Conservation (phyloP, 805 yeast species). For the Wickerhamomyces pijperi region DNA sequence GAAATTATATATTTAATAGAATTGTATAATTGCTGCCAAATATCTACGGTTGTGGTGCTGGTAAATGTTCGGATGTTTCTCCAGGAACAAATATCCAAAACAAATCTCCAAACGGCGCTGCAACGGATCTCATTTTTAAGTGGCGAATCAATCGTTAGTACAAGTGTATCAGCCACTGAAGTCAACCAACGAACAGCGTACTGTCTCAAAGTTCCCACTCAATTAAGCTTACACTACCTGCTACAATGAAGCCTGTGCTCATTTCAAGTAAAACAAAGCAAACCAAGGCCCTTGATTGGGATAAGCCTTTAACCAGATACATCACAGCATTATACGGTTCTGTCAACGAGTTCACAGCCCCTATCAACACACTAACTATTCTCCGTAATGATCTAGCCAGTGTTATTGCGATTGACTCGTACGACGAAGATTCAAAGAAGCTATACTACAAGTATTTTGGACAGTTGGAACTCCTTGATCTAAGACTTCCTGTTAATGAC, state of each 20-base stretch:
- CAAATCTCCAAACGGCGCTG: too few species aligned
- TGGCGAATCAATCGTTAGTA: too few species aligned
- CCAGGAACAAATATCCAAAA: too few species aligned
- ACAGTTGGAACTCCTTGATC: conserved; percentile 68
- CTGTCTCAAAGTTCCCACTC: too few species aligned
- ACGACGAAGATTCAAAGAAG: conserved; percentile 32
- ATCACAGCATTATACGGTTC: conserved; percentile 54
- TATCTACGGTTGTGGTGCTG: too few species aligned
- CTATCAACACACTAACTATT: conserved; percentile 47
- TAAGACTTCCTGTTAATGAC: conserved; percentile 60
- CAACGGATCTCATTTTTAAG: too few species aligned
- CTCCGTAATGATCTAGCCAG: conserved; percentile 15
- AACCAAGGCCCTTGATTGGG: conserved; percentile 59
- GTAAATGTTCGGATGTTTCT: too few species aligned
- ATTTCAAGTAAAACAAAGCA: conserved; percentile 21
- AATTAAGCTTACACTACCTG: too few species aligned
- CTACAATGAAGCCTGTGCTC: conserved; percentile 11
- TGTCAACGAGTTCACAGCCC: conserved; percentile 44
- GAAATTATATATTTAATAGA: too few species aligned
- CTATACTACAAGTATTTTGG: conserved; percentile 63
- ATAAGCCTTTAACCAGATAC: conserved; percentile 44
- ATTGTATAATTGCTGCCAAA: too few species aligned
- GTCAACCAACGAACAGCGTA: too few species aligned
- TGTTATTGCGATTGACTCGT: conserved; percentile 37
- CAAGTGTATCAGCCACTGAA: too few species aligned